Conservation (phyloP, 768 basidiomycete genomes). For the Tephrocybe sp. region DNA sequence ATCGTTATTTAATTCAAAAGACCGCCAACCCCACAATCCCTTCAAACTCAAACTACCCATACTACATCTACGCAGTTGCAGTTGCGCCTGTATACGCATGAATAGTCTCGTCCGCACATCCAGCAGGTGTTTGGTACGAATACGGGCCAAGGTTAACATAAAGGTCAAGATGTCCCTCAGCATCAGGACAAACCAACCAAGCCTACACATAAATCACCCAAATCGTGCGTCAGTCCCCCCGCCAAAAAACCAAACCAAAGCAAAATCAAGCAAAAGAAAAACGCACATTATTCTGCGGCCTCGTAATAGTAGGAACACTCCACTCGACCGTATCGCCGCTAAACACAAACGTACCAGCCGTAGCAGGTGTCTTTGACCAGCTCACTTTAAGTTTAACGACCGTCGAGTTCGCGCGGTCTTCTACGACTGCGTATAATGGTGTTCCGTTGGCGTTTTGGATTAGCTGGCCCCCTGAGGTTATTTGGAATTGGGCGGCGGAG, state of each 20-base stretch:
- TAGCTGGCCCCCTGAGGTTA: constrained; percentile 53
- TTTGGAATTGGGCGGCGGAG: constrained; percentile 56
- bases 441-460: constrained; percentile 45
- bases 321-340: constrained; percentile 60
- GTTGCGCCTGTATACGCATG: constrained; percentile 58
- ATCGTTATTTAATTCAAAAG: too few relatives aligned
- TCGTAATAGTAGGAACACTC: constrained; percentile 44
- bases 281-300: constrained; percentile 53
- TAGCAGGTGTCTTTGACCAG: constrained; percentile 46
- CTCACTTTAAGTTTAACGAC: constrained; percentile 47
- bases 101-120: constrained; percentile 58
- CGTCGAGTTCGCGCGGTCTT: constrained; percentile 40
- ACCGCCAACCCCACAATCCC: too few relatives aligned
- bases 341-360: constrained; percentile 50
- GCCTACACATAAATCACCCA: constrained; percentile 30
- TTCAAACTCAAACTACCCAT: too few relatives aligned
- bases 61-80: constrained; percentile 27
- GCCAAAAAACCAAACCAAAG: too few relatives aligned
- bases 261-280: too few relatives aligned
- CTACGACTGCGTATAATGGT: constrained; percentile 49
- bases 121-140: constrained; percentile 53
- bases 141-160: constrained; percentile 57
- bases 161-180: constrained; percentile 37
- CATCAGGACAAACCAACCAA: constrained; percentile 57
- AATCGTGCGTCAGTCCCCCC: too few relatives aligned